Base-by-base conservation (phyloP, 805 yeast species). In the Zygosaccharomyces bailii region DNA sequence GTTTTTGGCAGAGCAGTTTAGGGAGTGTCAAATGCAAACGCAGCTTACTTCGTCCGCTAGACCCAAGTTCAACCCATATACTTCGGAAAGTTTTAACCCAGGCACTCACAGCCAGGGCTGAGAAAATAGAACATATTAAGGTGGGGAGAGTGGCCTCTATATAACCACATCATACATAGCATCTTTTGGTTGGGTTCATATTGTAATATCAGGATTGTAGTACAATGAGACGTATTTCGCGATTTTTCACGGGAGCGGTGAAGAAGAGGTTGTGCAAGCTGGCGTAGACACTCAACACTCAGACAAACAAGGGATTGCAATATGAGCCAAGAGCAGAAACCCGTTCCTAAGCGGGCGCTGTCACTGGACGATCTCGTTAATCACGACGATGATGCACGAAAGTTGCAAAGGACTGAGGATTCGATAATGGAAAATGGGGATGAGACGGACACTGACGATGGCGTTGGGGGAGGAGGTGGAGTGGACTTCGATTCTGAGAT, bases 11-110 rank as follows among this genome's bases (percentile, higher is more conserved):
- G 54, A 54, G 34, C 57, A 54, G 30, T 30, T 46, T 43, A 51
- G 48, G 29, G 55, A 57, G 5, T 40, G 37, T 7, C 51, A 46
- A 20, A 25, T 35, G 11, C 42, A 40, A 32, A 43, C 43, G 21
- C 49, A 39, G 29, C 20, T 40, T 10, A 25, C 46, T 17, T 42
- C 46, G n/a, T 39, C 49, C n/a, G 24, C 30, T 11, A 57, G 65
- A 48, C 75, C 73, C 56, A 79, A 74, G 60, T 82, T 80, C 66
- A 81, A 82, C 59, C 86, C 87, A 4, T 80, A 81, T 58, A 80
- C 85, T 2, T 80, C 86, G 1, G 66, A 76, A 35, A 73, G 80
- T 18, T 81, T 81, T 55, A 76, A 80, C 25, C 86, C 87, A 34
- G 60, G 66, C 39, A 25, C 40, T 25, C 32, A 37, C 32, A 16